Evolutionary conservation across 441 rosid genomes (phyloP).

Genomic region (Kokia cookei): DNA sequence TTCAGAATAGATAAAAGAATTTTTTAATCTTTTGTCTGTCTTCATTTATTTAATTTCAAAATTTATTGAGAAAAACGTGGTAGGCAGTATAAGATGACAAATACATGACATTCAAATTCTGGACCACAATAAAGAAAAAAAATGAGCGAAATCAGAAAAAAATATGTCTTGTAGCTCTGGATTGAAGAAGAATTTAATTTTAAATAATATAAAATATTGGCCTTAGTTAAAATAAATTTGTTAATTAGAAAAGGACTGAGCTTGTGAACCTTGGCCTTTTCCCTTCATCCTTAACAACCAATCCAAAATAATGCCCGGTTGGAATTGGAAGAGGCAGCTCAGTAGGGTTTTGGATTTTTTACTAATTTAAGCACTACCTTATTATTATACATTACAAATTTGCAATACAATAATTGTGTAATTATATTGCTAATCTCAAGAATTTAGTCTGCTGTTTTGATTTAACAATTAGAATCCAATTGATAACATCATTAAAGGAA

Average conservation of each 20-base stretch:
- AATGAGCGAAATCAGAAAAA: not conserved
- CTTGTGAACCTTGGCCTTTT: not conserved
- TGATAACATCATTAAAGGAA: no score
- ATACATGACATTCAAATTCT: not conserved
- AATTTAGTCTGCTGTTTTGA: no score
- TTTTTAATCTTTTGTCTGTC: not conserved
- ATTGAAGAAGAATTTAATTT: not conserved
- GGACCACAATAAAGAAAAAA: not conserved
- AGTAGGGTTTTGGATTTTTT: no score
- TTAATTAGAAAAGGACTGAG: not conserved
- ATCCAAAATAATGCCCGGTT: not conserved
- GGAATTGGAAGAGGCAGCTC: not conserved
- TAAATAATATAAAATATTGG: not conserved
- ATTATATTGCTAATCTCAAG: no score
- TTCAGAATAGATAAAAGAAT: not conserved
- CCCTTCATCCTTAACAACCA: not conserved
- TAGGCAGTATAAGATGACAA: not conserved
- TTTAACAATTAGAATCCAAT: no score
- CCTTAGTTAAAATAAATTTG: not conserved
- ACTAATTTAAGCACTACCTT: no score
- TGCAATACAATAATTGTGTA: no score
- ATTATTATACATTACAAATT: no score
- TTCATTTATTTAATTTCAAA: not conserved
- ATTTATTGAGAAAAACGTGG: not conserved
- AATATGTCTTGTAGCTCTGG: not conserved